phyloP scores from a whole-genome alignment of 2,329 filamentous ascomycete species.

The Xylaria sp. region DNA sequence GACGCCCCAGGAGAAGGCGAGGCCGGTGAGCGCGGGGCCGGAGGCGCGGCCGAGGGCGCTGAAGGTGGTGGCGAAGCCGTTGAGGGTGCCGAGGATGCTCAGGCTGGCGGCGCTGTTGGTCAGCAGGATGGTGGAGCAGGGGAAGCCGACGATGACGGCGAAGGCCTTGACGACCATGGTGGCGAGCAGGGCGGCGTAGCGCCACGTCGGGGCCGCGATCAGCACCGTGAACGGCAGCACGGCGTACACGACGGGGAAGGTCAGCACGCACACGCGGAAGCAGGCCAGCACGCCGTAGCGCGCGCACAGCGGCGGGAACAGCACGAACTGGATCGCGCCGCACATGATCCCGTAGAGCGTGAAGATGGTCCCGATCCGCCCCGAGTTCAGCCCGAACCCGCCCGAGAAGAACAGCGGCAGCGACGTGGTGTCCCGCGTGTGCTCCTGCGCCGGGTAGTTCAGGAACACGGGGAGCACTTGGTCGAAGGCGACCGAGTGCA shows the following conservation, averaged over 20 bases:
- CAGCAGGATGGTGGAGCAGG: conserved; percentile 85
- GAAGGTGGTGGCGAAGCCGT: conserved; percentile 86
- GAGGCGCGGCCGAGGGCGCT: conserved; percentile 78
- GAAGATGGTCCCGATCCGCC: conserved; percentile 83
- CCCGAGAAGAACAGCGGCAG: conserved; percentile 83
- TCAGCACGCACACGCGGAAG: conserved; percentile 67
- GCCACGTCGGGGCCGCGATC: conserved; percentile 51
- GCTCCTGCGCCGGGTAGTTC: conserved; percentile 69
- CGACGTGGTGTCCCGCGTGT: conserved; percentile 62
- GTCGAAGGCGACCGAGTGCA: conserved; percentile 85
- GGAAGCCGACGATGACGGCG: conserved; percentile 85
- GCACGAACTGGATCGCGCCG: conserved; percentile 81
- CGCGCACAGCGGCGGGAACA: conserved; percentile 79
- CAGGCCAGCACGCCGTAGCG: conserved; percentile 76
- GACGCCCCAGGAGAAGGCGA: conserved; percentile 76
- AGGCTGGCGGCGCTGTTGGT: conserved; percentile 84
- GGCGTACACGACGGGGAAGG: conserved; percentile 78
- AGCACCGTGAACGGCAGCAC: conserved; percentile 82
- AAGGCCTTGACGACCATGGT: conserved; percentile 78
- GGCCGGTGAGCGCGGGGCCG: conserved; percentile 77
- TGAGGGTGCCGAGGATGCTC: conserved; percentile 81
- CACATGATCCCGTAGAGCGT: conserved; percentile 81
- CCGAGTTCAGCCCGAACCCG: conserved; percentile 76
- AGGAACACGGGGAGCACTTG: conserved; percentile 89
- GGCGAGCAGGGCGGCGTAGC: conserved; percentile 66